phyloP scores from a whole-genome alignment of 2,329 filamentous ascomycete genomes.

The Aspergillus piperis region DNA sequence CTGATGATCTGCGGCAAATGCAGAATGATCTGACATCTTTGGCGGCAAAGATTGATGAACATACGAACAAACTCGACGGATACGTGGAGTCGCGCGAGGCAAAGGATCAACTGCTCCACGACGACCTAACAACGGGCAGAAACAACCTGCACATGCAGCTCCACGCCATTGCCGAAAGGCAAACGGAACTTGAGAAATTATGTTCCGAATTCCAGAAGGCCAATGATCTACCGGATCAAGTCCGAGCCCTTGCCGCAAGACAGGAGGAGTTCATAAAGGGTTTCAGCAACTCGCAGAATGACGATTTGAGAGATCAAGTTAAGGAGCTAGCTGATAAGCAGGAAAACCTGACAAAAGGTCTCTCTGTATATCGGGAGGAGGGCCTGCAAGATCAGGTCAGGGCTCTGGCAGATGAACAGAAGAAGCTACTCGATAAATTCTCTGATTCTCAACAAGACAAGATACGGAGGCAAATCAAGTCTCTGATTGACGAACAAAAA shows the following conservation, averaged over 20 bases:
- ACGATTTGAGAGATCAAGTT: background rate
- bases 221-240: background rate
- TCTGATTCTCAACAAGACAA: background rate
- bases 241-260: background rate
- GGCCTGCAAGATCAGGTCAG: background rate
- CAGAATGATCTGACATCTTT: conserved; percentile 9
- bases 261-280: background rate
- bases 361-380: background rate
- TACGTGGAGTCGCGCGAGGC: conserved; percentile 3
- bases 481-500: background rate
- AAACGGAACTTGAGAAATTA: background rate
- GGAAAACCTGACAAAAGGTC: background rate
- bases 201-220: background rate
- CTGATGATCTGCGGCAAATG: conserved; percentile 13
- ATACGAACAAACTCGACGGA: background rate
- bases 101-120: conserved; percentile 8
- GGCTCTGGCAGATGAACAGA: background rate
- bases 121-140: conserved; percentile 13
- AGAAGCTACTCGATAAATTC: background rate
- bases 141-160: background rate
- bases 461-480: background rate
- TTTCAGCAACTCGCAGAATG: background rate
- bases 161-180: background rate
- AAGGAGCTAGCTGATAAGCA: background rate
- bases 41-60: conserved; percentile 7